Conservation (phyloP, 1,284 basidiomycete genomes). For the Fomitopsis betulina region DNA sequence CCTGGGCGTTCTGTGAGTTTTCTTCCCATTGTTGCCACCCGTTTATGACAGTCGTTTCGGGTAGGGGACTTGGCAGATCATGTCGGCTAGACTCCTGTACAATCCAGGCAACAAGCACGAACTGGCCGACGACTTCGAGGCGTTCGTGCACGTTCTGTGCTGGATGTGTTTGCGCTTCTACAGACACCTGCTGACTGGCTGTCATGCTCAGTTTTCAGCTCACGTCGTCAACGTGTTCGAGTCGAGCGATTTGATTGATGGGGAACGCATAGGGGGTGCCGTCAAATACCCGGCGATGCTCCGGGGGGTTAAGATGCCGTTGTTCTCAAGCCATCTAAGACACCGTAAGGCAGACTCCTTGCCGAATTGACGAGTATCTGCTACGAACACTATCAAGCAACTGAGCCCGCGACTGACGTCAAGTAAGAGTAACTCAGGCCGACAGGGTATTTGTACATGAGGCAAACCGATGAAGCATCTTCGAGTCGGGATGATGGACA, state of each 20-base stretch:
- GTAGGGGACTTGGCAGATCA: slow-evolving; percentile 12
- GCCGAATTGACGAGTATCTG: neutral
- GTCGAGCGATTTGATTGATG: neutral
- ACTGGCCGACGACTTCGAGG: slow-evolving; percentile 9
- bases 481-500: no score
- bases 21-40: no score
- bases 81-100: slow-evolving; percentile 2
- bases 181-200: neutral
- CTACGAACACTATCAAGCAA: neutral
- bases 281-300: neutral
- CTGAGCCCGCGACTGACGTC: no score
- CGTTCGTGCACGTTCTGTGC: slow-evolving; percentile 6
- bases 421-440: no score
- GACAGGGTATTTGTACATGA: no score
- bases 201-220: no score
- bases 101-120: slow-evolving; percentile 1
- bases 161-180: slow-evolving; percentile 1
- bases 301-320: neutral
- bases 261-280: neutral
- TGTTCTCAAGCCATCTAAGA: neutral
- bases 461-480: no score
- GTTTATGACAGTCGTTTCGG: no score
- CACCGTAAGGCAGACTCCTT: neutral
- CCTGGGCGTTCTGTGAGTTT: no score
- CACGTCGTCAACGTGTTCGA: neutral